Base-by-base conservation (phyloP, 352 stramenopile genomes). In the Globisporangium middletonii region DNA sequence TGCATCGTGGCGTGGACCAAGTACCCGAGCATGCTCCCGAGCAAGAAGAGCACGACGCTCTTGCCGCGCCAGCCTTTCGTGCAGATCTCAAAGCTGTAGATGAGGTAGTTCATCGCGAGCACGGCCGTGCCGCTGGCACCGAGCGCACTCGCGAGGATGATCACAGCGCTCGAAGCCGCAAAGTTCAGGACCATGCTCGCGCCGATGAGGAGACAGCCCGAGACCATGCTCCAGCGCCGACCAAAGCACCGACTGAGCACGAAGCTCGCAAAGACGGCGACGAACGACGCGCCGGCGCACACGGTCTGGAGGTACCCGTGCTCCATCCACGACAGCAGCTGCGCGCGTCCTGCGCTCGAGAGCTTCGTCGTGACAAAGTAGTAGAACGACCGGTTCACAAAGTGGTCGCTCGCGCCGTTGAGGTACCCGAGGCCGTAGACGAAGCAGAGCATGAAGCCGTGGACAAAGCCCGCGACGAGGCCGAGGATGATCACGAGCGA, bases 61-160 rank as follows among this genome's bases (percentile, higher is more conserved):
- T 95, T 95, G 46, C 85, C 83, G n/a, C 78, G 83, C 83, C 83
- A 93, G 27, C 83, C 85, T 59, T 89, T 89, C 16, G 83, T 93
- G 53, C 79, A 95, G 28, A 95, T 95, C 59, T 95, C 85, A 43
- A 73, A 93, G 56, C 83, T 92, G 65, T 85, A 93, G 23, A 93
- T 60, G 50, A 89, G 53, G 26, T 88, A 86, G 59, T 88, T 90
- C 68, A 89, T 88, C 23, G 72, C 62, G 50, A 92, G 19, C 38
- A 94, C 91, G 2, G 75, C 79, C 7, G 60, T 75, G 6, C 83
- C 86, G n/a, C 71, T 70, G 0, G 81, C 65, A 9, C 73, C 75
- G 42, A 94, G 53, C 23, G 70, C 71, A 30, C 71, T 83, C 2
- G 73, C 79, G 0, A 80, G 61, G 3, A 92, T 62, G 42, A 93